phyloP scores from a whole-genome alignment of 192 early-diverging fungal genomes.

The Allomyces javanicus region DNA sequence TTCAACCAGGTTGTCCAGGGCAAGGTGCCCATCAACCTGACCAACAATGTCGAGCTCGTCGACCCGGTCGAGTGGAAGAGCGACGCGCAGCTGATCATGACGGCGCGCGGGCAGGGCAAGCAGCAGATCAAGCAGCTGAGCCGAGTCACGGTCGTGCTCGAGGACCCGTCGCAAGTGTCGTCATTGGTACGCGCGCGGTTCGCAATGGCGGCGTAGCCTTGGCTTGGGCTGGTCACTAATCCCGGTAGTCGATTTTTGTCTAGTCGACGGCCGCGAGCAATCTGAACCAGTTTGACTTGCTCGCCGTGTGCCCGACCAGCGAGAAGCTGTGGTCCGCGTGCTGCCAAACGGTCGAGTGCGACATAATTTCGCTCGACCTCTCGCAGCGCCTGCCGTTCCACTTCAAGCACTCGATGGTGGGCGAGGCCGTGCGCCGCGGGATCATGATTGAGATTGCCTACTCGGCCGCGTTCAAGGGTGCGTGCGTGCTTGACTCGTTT shows the following conservation, averaged over 20 bases:
- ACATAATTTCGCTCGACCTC: constrained; percentile 64
- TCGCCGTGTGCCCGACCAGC: constrained; percentile 49
- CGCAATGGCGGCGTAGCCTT: not conserved
- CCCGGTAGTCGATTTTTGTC: constrained; percentile 4
- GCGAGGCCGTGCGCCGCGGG: constrained; percentile 47
- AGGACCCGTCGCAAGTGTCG: constrained; percentile 33
- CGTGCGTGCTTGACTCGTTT: not conserved
- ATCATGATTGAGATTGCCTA: constrained; percentile 65
- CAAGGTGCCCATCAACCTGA: constrained; percentile 19
- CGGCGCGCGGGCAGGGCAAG: constrained; percentile 1
- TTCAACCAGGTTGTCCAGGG: constrained; percentile 25
- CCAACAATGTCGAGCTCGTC: not conserved
- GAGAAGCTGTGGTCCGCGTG: constrained; percentile 54
- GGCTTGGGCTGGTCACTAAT: constrained; percentile 4
- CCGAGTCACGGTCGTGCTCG: constrained; percentile 32
- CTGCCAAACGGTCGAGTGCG: constrained; percentile 45
- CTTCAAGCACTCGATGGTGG: constrained; percentile 41
- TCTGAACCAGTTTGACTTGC: constrained; percentile 33
- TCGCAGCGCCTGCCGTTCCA: constrained; percentile 40
- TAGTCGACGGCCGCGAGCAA: not conserved
- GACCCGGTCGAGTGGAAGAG: not conserved
- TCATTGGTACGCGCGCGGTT: constrained; percentile 18
- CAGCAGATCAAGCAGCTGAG: constrained; percentile 27
- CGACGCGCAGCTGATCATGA: constrained; percentile 1
- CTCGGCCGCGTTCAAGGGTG: constrained; percentile 41